phyloP scores from a whole-genome alignment of 1,284 basidiomycete genomes.

The Vanrija sp. region DNA sequence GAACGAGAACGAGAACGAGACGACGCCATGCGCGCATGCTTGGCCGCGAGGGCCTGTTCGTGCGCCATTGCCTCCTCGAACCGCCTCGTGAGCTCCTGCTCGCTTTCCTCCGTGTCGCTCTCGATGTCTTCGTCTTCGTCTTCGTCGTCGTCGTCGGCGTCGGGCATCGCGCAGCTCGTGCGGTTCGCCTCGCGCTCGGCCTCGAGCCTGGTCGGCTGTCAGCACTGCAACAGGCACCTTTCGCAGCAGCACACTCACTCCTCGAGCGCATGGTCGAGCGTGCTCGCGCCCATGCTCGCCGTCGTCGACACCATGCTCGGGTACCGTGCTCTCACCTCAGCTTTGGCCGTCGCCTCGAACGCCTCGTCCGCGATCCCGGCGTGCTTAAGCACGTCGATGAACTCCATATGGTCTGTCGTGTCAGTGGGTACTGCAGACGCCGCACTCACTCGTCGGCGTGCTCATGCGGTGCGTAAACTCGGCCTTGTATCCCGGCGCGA shows the following conservation, averaged over 20 bases:
- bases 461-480: conserved; percentile 50
- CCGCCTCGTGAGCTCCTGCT: too few relatives aligned
- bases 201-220: too few relatives aligned
- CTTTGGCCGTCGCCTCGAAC: neutral
- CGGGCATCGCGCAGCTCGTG: neutral
- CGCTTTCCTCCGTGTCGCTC: too few relatives aligned
- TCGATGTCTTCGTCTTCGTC: too few relatives aligned
- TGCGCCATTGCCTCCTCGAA: too few relatives aligned
- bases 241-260: neutral
- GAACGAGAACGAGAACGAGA: too few relatives aligned
- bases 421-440: neutral
- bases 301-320: conserved; percentile 2
- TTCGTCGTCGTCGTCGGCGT: too few relatives aligned
- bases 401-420: conserved; percentile 45
- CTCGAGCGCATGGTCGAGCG: conserved; percentile 5
- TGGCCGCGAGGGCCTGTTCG: too few relatives aligned
- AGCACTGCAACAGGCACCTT: too few relatives aligned
- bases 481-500: conserved; percentile 36
- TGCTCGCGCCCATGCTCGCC: neutral
- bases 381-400: conserved; percentile 26
- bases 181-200: too few relatives aligned
- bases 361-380: neutral
- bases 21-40: too few relatives aligned
- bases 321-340: neutral
- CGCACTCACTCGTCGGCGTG: conserved; percentile 35